These are phyloP conservation scores for Otatea glauca DNA, from an alignment of 176 grass and related monocot species.

Conservation along the genomic window DNA sequence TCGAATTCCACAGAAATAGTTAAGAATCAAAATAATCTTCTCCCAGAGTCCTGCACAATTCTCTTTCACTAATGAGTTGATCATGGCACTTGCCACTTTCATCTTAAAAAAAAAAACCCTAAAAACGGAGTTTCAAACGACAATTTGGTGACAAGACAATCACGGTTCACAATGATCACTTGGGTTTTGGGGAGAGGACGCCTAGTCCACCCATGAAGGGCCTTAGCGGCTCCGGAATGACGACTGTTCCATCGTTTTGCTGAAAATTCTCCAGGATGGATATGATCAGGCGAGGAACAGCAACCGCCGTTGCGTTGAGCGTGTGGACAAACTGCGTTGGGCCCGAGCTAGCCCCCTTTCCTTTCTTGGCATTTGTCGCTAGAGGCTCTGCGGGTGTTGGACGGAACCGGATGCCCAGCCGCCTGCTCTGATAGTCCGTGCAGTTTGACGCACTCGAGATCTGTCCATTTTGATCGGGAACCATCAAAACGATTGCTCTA, in stretches of 20 bases:
- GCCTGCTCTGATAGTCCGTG: constrained; percentile 93
- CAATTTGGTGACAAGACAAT: too few relatives aligned
- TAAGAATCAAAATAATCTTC: too few relatives aligned
- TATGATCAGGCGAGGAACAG: constrained; percentile 84
- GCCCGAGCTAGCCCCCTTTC: constrained; percentile 52
- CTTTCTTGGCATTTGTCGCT: constrained; percentile 54
- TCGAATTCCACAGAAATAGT: too few relatives aligned
- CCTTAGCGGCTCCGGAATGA: constrained; percentile 67
- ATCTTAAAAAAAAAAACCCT: too few relatives aligned
- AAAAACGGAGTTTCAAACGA: too few relatives aligned
- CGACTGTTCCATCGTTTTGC: constrained; percentile 61
- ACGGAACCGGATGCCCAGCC: constrained; percentile 75
- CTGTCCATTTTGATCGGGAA: constrained; percentile 38
- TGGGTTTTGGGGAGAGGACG: constrained; percentile 54
- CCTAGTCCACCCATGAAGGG: constrained; percentile 75
- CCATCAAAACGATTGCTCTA: neutral
- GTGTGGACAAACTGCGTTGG: constrained; percentile 82
- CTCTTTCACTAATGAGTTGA: too few relatives aligned
- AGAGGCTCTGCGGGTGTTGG: constrained; percentile 56
- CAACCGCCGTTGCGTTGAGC: constrained; percentile 81
- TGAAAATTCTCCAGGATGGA: constrained; percentile 91
- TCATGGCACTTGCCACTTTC: too few relatives aligned
- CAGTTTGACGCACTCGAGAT: constrained; percentile 97
- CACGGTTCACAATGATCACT: constrained; percentile 9
- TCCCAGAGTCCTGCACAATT: too few relatives aligned